Percentiles rank a stretch among this genome's conserved stretches.
Evolutionary conservation across 1,284 basidiomycete genomes (phyloP).

Genomic region (Schizophyllum amplum): DNA sequence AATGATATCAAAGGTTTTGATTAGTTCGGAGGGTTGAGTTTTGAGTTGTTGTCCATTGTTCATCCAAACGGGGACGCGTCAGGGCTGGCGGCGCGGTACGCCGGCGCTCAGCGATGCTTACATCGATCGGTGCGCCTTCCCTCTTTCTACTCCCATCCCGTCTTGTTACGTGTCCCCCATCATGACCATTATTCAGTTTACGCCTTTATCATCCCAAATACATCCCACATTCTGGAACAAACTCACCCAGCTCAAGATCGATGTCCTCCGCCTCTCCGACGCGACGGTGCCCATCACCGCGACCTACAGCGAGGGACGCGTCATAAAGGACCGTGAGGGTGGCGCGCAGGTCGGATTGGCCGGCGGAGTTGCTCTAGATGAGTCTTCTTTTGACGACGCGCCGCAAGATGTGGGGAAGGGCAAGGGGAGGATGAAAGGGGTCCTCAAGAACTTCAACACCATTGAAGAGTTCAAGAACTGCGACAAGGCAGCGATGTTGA

Average conservation of each 20-base stretch:
- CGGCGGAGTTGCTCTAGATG: constrained; percentile 47
- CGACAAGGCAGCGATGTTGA: constrained; percentile 84
- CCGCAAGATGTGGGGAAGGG: constrained; percentile 12
- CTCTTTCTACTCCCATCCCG: background rate
- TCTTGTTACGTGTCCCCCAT: background rate
- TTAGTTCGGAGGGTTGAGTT: too few relatives aligned
- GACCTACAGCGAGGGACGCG: constrained; percentile 64
- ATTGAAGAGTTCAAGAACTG: constrained; percentile 91
- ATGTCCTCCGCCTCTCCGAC: constrained; percentile 82
- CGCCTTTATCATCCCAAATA: constrained; percentile 80
- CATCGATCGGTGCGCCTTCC: background rate
- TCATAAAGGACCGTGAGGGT: constrained; percentile 68
- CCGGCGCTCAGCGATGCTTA: background rate
- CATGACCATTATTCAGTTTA: constrained; percentile 73
- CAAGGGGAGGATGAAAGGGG: constrained; percentile 33
- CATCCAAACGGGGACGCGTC: background rate
- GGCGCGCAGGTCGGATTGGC: constrained; percentile 55
- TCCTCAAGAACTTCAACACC: constrained; percentile 92
- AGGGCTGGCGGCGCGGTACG: too few relatives aligned
- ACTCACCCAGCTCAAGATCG: constrained; percentile 84
- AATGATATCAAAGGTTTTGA: too few relatives aligned
- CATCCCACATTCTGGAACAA: constrained; percentile 93
- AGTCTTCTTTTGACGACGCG: constrained; percentile 13
- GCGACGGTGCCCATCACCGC: constrained; percentile 58
- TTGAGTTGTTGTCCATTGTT: too few relatives aligned